Evolutionary conservation across 1,284 basidiomycete species (phyloP), one percentile per base, ranked within the genome.

Genomic region (Lignosus rhinocerotis): DNA sequence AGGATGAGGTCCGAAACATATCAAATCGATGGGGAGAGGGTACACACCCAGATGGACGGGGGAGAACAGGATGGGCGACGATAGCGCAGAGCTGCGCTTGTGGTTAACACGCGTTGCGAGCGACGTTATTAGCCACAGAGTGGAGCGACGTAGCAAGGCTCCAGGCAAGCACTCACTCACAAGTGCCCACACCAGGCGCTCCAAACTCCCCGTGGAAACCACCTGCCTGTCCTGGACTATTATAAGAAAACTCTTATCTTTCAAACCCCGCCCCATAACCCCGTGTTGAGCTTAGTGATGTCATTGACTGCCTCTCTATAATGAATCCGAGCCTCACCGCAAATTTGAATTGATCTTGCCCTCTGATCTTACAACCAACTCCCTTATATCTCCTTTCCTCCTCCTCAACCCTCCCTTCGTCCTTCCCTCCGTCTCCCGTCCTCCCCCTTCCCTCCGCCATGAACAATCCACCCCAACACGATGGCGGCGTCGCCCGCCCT

Each of bases 1-100:
- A 39, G 50, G 49, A 50, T 61, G 63, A 60, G 55, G 38, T 46
- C 47, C 10, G 55, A 43, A 33, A 41, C n/a, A 16, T 41, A 39
- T 46, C 42, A 53, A 19, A 47, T 33, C 12, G 51, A 53, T 34
- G 17, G 49, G 44, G 11, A 38, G 16, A 19, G 38, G 48, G 6
- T 31, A 25, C 65, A 25, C 59, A 72, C 72, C 68, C 58, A 69
- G 61, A 51, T 67, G 62, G 52, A 69, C 17, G 44, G 70, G 66
- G 19, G 69, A 68, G 62, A 68, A 54, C 65, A 67, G 62, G 61
- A 55, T 62, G 60, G 65, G 62, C 62, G 57, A 56, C 31, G 51
- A 49, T 14, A 45, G 64, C 52, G 64, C 58, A 32, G 49, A 6
- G 49, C 44, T 47, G 55, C 62, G 62, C 59, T 33, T 46, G 56